Conservation (phyloP, 2,329 filamentous ascomycete species). For the Fusarium sp. region DNA sequence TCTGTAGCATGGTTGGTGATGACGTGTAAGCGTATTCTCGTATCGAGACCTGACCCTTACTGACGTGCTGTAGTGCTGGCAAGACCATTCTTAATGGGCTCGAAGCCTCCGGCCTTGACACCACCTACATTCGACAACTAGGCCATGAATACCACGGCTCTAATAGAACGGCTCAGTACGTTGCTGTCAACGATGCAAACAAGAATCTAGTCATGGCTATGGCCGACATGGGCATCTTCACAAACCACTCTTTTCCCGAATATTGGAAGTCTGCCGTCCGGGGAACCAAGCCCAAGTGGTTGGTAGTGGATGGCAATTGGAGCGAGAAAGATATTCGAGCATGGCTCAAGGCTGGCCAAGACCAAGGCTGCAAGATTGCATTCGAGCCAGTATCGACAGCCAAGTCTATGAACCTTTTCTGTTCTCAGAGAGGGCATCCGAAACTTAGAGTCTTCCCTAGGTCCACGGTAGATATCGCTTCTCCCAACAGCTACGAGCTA, state of each 20-base stretch:
- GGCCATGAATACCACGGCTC: constrained; percentile 59
- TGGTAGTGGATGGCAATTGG: constrained; percentile 93
- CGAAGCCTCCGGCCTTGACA: constrained; percentile 70
- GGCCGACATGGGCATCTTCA: constrained; percentile 92
- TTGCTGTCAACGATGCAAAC: constrained; percentile 85
- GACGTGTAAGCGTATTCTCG: constrained; percentile 66
- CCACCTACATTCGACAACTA: constrained; percentile 69
- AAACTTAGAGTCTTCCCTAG: constrained; percentile 66
- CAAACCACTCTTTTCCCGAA: constrained; percentile 61
- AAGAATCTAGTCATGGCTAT: constrained; percentile 91
- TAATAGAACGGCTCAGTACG: constrained; percentile 85
- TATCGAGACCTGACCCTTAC: not conserved
- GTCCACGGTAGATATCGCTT: constrained; percentile 76
- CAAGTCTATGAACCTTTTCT: constrained; percentile 79
- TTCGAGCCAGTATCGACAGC: constrained; percentile 90
- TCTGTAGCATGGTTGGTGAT: constrained; percentile 84
- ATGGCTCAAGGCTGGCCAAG: constrained; percentile 73
- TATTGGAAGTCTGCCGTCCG: constrained; percentile 71
- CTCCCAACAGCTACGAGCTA: constrained; percentile 87
- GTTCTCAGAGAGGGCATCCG: constrained; percentile 50
- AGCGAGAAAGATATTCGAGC: constrained; percentile 69
- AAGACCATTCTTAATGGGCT: constrained; percentile 76
- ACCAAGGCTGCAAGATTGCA: constrained; percentile 68
- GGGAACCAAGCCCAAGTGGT: constrained; percentile 72
- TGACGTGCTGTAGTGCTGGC: constrained; percentile 67